phyloP scores from a whole-genome alignment of 371 early-diverging fungal species.

The Lichtheimia hyalospora region DNA sequence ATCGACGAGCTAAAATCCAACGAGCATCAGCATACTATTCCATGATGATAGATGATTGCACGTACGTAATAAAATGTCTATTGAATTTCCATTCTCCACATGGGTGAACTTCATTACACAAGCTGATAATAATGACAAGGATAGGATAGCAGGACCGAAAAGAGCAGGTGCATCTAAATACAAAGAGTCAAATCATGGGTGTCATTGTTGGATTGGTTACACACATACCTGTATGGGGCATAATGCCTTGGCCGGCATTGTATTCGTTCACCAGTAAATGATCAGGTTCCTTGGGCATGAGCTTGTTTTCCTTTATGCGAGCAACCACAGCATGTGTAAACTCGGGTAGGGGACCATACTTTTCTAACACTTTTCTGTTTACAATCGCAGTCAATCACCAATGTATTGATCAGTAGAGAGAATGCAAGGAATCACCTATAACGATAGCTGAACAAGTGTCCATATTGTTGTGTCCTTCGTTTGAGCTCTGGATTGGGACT shows the following conservation, averaged over 20 bases:
- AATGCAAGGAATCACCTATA: constrained; percentile 42
- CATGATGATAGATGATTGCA: neutral
- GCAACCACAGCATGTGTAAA: constrained; percentile 40
- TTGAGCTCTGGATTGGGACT: constrained; percentile 77
- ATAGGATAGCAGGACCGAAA: constrained; percentile 67
- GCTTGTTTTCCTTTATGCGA: constrained; percentile 39
- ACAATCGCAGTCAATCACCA: constrained; percentile 4
- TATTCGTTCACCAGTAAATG: constrained; percentile 75
- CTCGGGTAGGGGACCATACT: constrained; percentile 58
- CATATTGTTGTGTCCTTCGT: constrained; percentile 76
- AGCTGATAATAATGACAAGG: constrained; percentile 64
- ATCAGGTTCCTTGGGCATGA: constrained; percentile 53
- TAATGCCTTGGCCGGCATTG: constrained; percentile 69
- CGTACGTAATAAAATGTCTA: constrained; percentile 54
- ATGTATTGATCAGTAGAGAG: no score
- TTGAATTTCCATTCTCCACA: constrained; percentile 20
- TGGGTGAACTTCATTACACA: constrained; percentile 70
- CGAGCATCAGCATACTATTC: neutral
- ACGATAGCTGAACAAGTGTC: constrained; percentile 69
- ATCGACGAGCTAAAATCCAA: constrained; percentile 49
- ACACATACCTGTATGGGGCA: constrained; percentile 48
- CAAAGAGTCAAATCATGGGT: constrained; percentile 1
- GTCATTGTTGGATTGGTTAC: neutral
- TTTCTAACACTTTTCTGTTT: constrained; percentile 51
- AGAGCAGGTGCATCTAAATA: constrained; percentile 55